Conservation (phyloP, 306 rosid genomes). For the Macrotyloma uniflorum region DNA sequence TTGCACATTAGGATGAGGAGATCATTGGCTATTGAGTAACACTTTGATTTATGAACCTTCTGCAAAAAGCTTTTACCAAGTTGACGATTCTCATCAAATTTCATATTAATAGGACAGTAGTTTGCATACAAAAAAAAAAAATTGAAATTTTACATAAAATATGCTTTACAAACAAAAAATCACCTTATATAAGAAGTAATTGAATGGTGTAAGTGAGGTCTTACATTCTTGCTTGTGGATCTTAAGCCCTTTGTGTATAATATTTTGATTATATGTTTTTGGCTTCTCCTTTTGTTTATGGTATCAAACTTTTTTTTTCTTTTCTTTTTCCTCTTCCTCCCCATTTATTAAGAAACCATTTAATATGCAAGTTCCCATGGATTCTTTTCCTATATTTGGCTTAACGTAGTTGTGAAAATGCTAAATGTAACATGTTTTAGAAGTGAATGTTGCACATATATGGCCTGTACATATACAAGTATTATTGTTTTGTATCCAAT, state of each 20-base stretch:
- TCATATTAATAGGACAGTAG: conserved; percentile 25
- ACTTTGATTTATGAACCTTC: conserved; percentile 2
- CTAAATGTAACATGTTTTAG: conserved; percentile 16
- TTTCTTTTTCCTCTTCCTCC: background rate
- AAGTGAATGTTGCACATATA: background rate
- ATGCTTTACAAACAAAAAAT: conserved; percentile 21
- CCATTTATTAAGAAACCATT: conserved; percentile 1
- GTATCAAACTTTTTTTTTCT: background rate
- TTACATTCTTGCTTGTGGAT: background rate
- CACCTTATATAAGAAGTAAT: conserved; percentile 9
- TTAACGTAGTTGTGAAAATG: background rate
- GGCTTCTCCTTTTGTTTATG: conserved; percentile 3
- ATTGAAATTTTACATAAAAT: conserved; percentile 19
- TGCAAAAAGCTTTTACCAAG: background rate
- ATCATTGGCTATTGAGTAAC: conserved; percentile 25
- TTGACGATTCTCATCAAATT: conserved; percentile 26
- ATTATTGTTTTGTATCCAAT: background rate
- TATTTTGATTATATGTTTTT: conserved; percentile 8
- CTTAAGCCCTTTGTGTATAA: conserved; percentile 13
- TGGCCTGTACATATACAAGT: conserved; percentile 9
- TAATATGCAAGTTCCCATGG: conserved; percentile 11
- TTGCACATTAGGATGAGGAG: conserved; percentile 13
- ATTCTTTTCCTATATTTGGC: background rate
- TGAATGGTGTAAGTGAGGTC: background rate
- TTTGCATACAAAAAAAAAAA: background rate